A percentile compares a stretch with the other conserved stretches of the same genome.
Evolutionary conservation across 2,329 filamentous ascomycete species (phyloP).

Genomic region (Diaporthe helianthi): DNA sequence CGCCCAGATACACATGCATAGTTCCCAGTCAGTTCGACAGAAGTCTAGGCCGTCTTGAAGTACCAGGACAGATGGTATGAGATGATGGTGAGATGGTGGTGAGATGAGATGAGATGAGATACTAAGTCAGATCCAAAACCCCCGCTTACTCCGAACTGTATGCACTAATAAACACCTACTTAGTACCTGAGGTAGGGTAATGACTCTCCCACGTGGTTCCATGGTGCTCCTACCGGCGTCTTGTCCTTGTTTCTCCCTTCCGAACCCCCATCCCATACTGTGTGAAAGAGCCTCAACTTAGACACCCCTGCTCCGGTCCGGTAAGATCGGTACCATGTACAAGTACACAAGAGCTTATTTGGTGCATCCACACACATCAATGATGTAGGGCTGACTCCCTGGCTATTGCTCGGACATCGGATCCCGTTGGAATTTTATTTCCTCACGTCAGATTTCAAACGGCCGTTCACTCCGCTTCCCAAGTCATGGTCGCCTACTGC

Average conservation of each 20-base stretch:
- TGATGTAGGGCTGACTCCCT: slow-evolving; percentile 15
- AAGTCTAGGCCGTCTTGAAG: background rate
- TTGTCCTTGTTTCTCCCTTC: background rate
- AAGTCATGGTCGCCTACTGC: background rate
- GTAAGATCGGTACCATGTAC: slow-evolving; percentile 8
- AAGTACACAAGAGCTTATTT: slow-evolving; percentile 8
- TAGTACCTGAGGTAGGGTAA: background rate
- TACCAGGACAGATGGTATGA: background rate
- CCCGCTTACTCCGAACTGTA: too few species aligned
- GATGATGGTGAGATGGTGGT: slow-evolving; percentile 10
- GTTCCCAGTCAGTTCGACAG: background rate
- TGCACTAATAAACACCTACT: slow-evolving; percentile 11
- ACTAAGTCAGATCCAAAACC: too few species aligned
- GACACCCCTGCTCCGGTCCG: slow-evolving; percentile 19
- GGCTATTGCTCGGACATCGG: slow-evolving; percentile 3
- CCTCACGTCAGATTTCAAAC: slow-evolving; percentile 26
- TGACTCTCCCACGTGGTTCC: slow-evolving; percentile 11
- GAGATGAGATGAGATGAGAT: slow-evolving; percentile 16
- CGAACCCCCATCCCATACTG: background rate
- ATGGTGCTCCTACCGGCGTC: background rate
- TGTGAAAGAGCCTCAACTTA: slow-evolving; percentile 22
- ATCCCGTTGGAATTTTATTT: slow-evolving; percentile 5
- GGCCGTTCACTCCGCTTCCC: slow-evolving; percentile 21
- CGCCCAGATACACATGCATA: background rate
- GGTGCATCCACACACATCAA: slow-evolving; percentile 14